Conservation (phyloP, 2,329 filamentous ascomycete species). For the Ascochyta lentis region DNA sequence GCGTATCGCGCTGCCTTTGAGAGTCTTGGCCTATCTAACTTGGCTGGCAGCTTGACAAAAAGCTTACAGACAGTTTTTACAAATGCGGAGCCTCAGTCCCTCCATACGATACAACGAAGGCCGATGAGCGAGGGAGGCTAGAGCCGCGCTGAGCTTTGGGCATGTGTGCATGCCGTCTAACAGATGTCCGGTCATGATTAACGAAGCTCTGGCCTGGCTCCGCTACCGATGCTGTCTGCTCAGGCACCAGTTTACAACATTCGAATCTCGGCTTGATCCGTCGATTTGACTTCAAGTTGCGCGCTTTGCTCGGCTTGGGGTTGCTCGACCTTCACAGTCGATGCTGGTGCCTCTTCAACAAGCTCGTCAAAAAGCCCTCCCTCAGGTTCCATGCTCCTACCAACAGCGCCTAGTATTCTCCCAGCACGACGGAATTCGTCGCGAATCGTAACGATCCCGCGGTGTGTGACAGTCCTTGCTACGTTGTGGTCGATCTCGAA, state of each 20-base stretch:
- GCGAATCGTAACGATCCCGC: conserved; percentile 79
- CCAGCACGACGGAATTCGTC: conserved; percentile 85
- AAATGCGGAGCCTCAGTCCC: background rate
- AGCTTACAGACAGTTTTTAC: background rate
- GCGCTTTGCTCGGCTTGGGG: background rate
- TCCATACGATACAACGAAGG: background rate
- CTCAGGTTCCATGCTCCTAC: conserved; percentile 34
- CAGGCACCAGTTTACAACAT: background rate
- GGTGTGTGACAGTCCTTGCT: conserved; percentile 82
- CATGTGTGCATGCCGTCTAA: background rate
- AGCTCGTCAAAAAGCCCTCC: conserved; percentile 47
- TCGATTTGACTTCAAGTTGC: background rate
- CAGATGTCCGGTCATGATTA: background rate
- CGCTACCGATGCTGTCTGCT: background rate
- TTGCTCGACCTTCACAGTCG: conserved; percentile 4
- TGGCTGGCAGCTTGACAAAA: background rate
- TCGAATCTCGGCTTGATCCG: background rate
- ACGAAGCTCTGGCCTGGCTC: background rate
- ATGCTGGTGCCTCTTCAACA: conserved; percentile 25
- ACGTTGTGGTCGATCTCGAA: conserved; percentile 91
- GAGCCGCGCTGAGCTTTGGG: too few relatives aligned
- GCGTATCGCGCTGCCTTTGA: background rate
- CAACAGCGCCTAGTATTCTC: conserved; percentile 59
- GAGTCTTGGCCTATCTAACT: background rate
- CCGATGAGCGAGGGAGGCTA: background rate